Conservation (phyloP, 202 grass and related monocot species). For the Eragrostis tef region DNA sequence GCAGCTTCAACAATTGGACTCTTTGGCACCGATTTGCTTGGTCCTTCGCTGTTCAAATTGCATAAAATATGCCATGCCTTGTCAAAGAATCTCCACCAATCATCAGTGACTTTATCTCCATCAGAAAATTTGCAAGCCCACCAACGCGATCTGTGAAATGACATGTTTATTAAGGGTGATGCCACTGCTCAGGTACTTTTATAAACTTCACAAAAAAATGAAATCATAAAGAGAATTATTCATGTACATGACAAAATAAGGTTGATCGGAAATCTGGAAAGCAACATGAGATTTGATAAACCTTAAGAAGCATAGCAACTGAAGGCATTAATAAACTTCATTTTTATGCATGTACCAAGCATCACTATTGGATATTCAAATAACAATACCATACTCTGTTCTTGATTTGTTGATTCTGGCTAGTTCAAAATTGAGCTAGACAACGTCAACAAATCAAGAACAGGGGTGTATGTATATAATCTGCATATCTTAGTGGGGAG, state of each 20-base stretch:
- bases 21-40: slow-evolving; percentile 61
- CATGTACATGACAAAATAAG: slow-evolving; percentile 15
- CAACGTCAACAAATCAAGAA: too few relatives aligned
- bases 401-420: too few relatives aligned
- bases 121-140: slow-evolving; percentile 56
- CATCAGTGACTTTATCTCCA: slow-evolving; percentile 56
- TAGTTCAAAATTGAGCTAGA: not conserved
- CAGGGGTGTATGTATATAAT: not conserved
- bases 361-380: slow-evolving; percentile 31
- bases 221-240: slow-evolving; percentile 5
- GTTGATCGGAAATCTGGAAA: not conserved
- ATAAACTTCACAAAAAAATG: slow-evolving; percentile 12
- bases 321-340: slow-evolving; percentile 29
- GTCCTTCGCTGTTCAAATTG: slow-evolving; percentile 80
- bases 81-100: slow-evolving; percentile 89
- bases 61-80: slow-evolving; percentile 77
- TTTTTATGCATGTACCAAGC: not conserved
- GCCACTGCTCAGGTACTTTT: slow-evolving; percentile 18
- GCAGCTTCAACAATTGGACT: slow-evolving; percentile 55
- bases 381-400: not conserved
- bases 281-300: not conserved
- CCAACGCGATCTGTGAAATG: slow-evolving; percentile 54
- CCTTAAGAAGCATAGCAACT: slow-evolving; percentile 17
- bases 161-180: slow-evolving; percentile 29
- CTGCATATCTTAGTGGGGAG: not conserved